Evolutionary conservation across 176 grass and related monocot genomes (phyloP).

Genomic region (Juncus inflexus): DNA sequence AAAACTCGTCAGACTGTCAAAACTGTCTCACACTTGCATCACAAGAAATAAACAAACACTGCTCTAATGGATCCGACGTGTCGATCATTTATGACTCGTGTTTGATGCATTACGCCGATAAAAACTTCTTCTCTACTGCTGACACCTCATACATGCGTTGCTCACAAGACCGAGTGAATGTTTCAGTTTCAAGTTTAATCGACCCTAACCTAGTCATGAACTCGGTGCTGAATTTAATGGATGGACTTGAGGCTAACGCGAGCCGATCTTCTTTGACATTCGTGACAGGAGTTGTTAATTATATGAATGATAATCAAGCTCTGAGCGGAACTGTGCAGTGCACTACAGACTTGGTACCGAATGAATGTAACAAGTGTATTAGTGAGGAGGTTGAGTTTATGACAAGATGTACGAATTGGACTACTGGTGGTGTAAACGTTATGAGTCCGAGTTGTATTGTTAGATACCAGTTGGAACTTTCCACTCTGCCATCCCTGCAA

Average conservation of each 20-base stretch:
- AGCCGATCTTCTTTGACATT: constrained; percentile 2
- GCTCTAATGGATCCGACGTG: constrained; percentile 27
- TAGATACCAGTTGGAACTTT: neutral
- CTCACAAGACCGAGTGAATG: constrained; percentile 5
- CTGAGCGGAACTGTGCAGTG: constrained; percentile 35
- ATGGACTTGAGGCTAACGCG: constrained; percentile 15
- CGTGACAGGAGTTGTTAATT: constrained; percentile 8
- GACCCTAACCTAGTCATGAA: neutral
- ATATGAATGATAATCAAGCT: neutral
- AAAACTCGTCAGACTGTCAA: constrained; percentile 6
- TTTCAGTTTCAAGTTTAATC: constrained; percentile 27
- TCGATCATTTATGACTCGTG: constrained; percentile 31
- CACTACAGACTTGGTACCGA: neutral
- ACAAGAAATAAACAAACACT: neutral
- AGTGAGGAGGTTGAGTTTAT: neutral
- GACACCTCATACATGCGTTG: constrained; percentile 1
- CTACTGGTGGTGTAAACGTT: neutral
- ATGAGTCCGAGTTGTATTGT: neutral
- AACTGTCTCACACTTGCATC: constrained; percentile 26
- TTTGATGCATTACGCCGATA: constrained; percentile 28
- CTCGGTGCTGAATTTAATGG: neutral
- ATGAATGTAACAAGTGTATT: constrained; percentile 35
- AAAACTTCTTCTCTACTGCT: constrained; percentile 14
- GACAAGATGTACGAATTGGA: neutral
- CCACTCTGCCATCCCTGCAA: no score